Conservation (phyloP, 2,329 filamentous ascomycete species). For the Calonectria naviculata region DNA sequence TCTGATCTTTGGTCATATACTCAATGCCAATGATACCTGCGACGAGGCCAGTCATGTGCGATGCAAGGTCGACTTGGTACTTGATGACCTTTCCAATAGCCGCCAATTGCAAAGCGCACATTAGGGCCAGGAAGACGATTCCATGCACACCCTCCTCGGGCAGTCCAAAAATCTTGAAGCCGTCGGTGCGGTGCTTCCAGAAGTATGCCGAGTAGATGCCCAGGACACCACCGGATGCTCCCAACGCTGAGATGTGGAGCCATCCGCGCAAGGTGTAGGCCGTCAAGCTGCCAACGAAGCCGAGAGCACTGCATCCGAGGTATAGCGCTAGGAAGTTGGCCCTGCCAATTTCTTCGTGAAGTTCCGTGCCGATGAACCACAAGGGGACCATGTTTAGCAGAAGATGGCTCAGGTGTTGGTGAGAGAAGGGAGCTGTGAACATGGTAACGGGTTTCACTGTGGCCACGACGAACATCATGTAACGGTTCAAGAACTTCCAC, state of each 20-base stretch:
- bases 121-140: constrained; percentile 62
- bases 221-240: constrained; percentile 74
- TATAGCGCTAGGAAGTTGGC: constrained; percentile 77
- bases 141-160: constrained; percentile 69
- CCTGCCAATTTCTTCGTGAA: constrained; percentile 78
- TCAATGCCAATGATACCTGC: constrained; percentile 57
- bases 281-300: constrained; percentile 68
- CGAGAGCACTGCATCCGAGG: constrained; percentile 66
- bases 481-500: constrained; percentile 75
- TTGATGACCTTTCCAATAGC: constrained; percentile 55
- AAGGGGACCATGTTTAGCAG: constrained; percentile 73
- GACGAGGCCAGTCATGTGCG: constrained; percentile 64
- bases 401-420: constrained; percentile 72
- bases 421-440: constrained; percentile 75
- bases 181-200: constrained; percentile 66
- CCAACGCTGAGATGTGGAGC: constrained; percentile 65
- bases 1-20: constrained; percentile 39
- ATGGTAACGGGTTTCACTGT: constrained; percentile 72
- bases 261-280: constrained; percentile 58
- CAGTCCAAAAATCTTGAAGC: constrained; percentile 67
- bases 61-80: constrained; percentile 60
- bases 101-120: constrained; percentile 62
- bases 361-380: constrained; percentile 72
- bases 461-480: constrained; percentile 73
- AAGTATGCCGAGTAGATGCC: constrained; percentile 73